phyloP scores from a whole-genome alignment of 371 early-diverging fungal genomes.

The Rhizopus arrhizus region DNA sequence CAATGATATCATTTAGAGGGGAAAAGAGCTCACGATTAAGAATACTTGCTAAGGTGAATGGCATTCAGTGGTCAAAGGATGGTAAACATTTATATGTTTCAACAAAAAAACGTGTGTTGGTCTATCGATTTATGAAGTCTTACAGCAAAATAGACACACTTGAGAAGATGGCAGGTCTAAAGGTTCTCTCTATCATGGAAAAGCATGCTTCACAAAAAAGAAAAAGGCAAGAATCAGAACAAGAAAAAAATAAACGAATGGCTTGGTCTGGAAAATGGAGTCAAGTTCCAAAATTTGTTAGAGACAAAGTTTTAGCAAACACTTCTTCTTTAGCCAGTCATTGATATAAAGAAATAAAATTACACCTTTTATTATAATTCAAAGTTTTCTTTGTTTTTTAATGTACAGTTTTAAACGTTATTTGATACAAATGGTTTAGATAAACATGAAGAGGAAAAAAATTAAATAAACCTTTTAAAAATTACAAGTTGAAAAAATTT shows the following conservation, averaged over 20 bases:
- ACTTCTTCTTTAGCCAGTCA: conserved; percentile 35
- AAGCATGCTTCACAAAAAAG: background rate
- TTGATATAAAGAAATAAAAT: conserved; percentile 2
- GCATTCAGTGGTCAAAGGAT: conserved; percentile 60
- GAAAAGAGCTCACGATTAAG: conserved; percentile 50
- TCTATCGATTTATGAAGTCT: conserved; percentile 45
- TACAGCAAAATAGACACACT: conserved; percentile 11
- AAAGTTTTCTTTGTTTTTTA: too few relatives aligned
- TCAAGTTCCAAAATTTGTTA: conserved; percentile 33
- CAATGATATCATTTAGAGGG: conserved; percentile 63
- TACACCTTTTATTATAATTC: too few relatives aligned
- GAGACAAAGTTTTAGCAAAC: conserved; percentile 25
- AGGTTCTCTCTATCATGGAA: conserved; percentile 8
- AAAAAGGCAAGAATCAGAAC: background rate
- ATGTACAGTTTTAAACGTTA: background rate
- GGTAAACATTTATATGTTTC: conserved; percentile 58
- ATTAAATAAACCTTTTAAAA: background rate
- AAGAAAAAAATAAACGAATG: conserved; percentile 1
- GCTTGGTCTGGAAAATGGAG: conserved; percentile 32
- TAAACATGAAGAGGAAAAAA: background rate
- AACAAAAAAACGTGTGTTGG: conserved; percentile 58
- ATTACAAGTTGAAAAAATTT: conserved; percentile 32
- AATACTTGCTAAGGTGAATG: conserved; percentile 60
- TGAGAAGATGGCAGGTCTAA: conserved; percentile 14
- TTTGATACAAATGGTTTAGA: conserved; percentile 5